Conservation (phyloP, 306 rosid genomes). For the Quillaja saponaria region DNA sequence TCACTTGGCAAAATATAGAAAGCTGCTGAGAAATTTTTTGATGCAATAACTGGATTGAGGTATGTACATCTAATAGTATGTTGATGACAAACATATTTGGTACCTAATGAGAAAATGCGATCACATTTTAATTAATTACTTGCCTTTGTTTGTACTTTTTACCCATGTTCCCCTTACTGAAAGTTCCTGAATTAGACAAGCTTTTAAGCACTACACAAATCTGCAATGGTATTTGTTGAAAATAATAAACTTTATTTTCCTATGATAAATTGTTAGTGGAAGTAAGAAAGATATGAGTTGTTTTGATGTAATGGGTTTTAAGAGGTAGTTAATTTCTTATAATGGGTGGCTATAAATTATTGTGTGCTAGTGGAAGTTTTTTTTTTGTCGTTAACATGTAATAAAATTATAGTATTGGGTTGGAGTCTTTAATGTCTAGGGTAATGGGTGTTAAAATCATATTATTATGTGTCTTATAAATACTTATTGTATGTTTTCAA, state of each 20-base stretch:
- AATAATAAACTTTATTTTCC: conserved; percentile 5
- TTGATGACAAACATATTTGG: neutral
- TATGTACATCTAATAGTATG: conserved; percentile 29
- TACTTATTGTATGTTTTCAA: no score
- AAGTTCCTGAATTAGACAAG: neutral
- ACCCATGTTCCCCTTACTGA: conserved; percentile 15
- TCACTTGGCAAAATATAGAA: conserved; percentile 86
- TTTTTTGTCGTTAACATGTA: no score
- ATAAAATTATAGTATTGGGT: no score
- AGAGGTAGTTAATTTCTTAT: conserved; percentile 75
- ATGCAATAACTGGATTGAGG: conserved; percentile 95
- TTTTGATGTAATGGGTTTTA: neutral
- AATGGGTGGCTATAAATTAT: no score
- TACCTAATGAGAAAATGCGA: neutral
- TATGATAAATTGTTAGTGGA: conserved; percentile 20
- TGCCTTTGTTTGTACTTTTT: neutral
- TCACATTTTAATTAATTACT: no score
- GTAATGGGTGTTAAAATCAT: no score
- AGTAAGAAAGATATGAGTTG: neutral
- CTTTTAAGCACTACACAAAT: neutral
- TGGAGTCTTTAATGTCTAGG: no score
- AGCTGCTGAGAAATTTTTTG: conserved; percentile 85
- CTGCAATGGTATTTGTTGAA: conserved; percentile 1
- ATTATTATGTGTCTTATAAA: no score
- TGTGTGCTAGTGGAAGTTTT: no score